Percentiles rank a stretch among this genome's conserved stretches.
Evolutionary conservation across 192 early-diverging fungal species (phyloP).

Genomic region (Mortierella antarctica): DNA sequence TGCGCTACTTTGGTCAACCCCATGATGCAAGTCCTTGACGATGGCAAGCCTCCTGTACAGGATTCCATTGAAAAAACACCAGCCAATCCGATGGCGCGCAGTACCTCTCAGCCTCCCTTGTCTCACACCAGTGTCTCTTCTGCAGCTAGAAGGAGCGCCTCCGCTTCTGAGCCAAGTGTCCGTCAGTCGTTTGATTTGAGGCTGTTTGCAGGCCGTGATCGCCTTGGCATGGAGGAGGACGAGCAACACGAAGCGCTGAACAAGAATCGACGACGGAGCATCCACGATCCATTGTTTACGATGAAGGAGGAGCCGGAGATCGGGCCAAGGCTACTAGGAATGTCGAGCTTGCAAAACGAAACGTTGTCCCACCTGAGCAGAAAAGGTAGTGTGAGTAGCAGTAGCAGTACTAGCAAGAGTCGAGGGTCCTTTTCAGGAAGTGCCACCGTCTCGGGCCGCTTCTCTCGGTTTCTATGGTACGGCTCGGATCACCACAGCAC

Average conservation of each 20-base stretch:
- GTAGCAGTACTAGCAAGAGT: not conserved
- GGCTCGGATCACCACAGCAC: not conserved
- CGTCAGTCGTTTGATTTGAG: slow-evolving; percentile 29
- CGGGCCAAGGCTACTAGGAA: no score
- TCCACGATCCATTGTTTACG: slow-evolving; percentile 20
- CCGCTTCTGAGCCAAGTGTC: slow-evolving; percentile 15
- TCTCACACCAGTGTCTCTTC: not conserved
- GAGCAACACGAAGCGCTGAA: no score
- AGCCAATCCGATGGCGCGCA: slow-evolving; percentile 1
- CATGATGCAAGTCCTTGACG: slow-evolving; percentile 6
- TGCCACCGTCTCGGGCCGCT: slow-evolving; percentile 44
- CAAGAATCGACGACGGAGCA: slow-evolving; percentile 20
- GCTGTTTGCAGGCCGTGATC: slow-evolving; percentile 1
- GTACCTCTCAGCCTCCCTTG: slow-evolving; percentile 1
- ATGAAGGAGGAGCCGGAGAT: not conserved
- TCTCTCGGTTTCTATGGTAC: slow-evolving; percentile 36
- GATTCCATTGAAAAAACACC: not conserved
- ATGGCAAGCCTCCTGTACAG: slow-evolving; percentile 2
- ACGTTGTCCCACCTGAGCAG: not conserved
- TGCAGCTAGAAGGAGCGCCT: not conserved
- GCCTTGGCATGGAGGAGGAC: not conserved
- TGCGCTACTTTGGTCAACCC: slow-evolving; percentile 27
- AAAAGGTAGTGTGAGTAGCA: not conserved
- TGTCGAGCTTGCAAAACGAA: not conserved
- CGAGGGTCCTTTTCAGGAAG: slow-evolving; percentile 34